phyloP scores from a whole-genome alignment of 148 eudicot genomes.

The Vaccinium macrocarpon region DNA sequence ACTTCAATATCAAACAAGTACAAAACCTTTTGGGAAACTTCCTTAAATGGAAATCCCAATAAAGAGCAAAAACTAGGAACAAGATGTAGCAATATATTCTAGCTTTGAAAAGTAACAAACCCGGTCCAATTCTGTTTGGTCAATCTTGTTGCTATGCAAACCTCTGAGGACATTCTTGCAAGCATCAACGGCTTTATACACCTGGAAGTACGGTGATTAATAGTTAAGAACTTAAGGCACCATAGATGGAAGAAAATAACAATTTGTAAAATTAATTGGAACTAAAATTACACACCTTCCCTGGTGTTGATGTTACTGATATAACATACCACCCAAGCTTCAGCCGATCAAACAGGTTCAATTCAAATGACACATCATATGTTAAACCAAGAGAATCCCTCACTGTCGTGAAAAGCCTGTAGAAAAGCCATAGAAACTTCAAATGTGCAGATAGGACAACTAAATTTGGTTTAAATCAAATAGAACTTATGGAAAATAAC shows the following conservation, averaged over 20 bases:
- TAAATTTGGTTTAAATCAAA: not conserved
- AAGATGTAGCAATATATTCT: not conserved
- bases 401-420: conserved; percentile 94
- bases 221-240: not conserved
- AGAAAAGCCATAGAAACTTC: conserved; percentile 16
- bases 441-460: not conserved
- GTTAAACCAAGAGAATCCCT: conserved; percentile 98
- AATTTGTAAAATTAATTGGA: not conserved
- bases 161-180: conserved; percentile 96
- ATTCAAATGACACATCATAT: conserved; percentile 92
- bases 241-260: not conserved
- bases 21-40: not conserved
- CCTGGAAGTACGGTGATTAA: conserved; percentile 42
- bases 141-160: conserved; percentile 67
- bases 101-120: conserved; percentile 41
- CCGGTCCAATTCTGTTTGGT: conserved; percentile 85
- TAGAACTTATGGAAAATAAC: not conserved
- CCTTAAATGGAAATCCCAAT: not conserved
- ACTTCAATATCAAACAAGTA: not conserved
- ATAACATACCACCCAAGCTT: conserved; percentile 97
- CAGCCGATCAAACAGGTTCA: conserved; percentile 88
- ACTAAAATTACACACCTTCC: conserved; percentile 53
- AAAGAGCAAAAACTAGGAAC: not conserved
- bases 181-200: conserved; percentile 96
- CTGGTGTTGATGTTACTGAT: conserved; percentile 97